These are phyloP conservation scores for Leishmania lainsoni DNA, from an alignment of 208 protist genomes.

Conservation along the genomic window DNA sequence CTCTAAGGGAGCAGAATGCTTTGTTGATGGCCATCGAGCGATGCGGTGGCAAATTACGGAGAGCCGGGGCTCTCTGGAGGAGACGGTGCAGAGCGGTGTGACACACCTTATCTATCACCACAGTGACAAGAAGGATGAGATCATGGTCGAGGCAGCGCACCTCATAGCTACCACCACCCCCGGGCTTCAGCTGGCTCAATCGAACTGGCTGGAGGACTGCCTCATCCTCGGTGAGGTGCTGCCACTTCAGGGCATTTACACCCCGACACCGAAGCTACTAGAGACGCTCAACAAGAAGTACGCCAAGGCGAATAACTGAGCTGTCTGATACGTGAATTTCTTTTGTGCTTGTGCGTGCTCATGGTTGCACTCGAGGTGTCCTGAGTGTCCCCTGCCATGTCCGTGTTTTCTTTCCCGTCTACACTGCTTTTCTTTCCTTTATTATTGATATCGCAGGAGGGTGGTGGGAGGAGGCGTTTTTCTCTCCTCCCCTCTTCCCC, in stretches of 20 bases:
- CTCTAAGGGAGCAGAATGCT: conserved; percentile 40
- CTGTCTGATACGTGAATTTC: neutral
- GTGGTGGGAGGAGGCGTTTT: neutral
- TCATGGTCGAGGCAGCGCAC: conserved; percentile 71
- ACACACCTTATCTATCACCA: conserved; percentile 85
- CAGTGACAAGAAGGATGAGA: conserved; percentile 76
- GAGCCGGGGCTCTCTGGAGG: conserved; percentile 32
- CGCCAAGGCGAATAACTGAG: conserved; percentile 27
- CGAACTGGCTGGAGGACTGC: conserved; percentile 86
- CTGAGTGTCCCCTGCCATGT: neutral
- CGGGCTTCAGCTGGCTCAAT: conserved; percentile 66
- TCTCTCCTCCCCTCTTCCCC: neutral
- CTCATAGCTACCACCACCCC: conserved; percentile 44
- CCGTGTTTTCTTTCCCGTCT: neutral
- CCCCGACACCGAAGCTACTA: conserved; percentile 75
- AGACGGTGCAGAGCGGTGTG: conserved; percentile 45
- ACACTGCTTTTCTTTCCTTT: neutral
- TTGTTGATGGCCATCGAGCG: conserved; percentile 46
- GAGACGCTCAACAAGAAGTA: conserved; percentile 84
- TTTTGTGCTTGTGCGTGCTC: neutral
- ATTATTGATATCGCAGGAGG: neutral
- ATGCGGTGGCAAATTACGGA: conserved; percentile 70
- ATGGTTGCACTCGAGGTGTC: neutral
- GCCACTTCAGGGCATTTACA: conserved; percentile 75
- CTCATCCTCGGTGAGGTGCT: conserved; percentile 81